phyloP scores from a whole-genome alignment of 1,284 basidiomycete genomes.

The Ustilago hordei region DNA sequence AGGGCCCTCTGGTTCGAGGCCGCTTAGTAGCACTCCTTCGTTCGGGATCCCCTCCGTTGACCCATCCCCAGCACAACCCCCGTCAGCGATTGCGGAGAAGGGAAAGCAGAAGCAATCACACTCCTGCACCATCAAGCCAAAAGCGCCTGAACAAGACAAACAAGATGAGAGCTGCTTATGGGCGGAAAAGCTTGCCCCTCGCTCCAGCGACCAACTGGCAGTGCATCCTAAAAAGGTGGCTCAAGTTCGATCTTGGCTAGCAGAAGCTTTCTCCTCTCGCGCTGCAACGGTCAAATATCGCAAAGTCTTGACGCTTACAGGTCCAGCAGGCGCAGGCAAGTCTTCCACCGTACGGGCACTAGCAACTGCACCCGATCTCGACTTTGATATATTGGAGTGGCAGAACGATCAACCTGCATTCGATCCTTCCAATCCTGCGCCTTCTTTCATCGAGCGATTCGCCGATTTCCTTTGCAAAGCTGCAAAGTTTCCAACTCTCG shows the following conservation, averaged over 20 bases:
- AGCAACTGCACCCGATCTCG: constrained; percentile 75
- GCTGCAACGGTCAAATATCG: constrained; percentile 81
- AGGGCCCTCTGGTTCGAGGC: constrained; percentile 16
- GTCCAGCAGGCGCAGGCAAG: constrained; percentile 90
- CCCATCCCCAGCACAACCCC: constrained; percentile 1
- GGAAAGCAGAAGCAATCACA: constrained; percentile 27
- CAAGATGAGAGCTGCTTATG: constrained; percentile 17
- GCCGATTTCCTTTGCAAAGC: constrained; percentile 54
- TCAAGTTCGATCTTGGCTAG: constrained; percentile 85
- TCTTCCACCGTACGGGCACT: constrained; percentile 85
- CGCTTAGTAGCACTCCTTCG: constrained; percentile 37
- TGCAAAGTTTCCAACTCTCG: constrained; percentile 48
- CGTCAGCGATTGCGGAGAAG: constrained; percentile 5
- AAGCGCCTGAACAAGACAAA: background rate
- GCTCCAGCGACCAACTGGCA: constrained; percentile 75
- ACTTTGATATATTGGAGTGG: constrained; percentile 89
- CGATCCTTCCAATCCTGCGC: constrained; percentile 9
- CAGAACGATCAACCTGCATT: constrained; percentile 72
- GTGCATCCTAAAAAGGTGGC: constrained; percentile 88
- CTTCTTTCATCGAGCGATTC: constrained; percentile 54
- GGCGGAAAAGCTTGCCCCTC: constrained; percentile 33
- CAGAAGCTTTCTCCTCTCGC: constrained; percentile 79
- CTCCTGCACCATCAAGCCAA: background rate
- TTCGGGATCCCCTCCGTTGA: constrained; percentile 21
- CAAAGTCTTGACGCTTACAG: constrained; percentile 82